Percentiles rank a stretch among this genome's conserved stretches.
Conservation (phyloP, 148 eudicot genomes). For the Fagopyrum esculentum region DNA sequence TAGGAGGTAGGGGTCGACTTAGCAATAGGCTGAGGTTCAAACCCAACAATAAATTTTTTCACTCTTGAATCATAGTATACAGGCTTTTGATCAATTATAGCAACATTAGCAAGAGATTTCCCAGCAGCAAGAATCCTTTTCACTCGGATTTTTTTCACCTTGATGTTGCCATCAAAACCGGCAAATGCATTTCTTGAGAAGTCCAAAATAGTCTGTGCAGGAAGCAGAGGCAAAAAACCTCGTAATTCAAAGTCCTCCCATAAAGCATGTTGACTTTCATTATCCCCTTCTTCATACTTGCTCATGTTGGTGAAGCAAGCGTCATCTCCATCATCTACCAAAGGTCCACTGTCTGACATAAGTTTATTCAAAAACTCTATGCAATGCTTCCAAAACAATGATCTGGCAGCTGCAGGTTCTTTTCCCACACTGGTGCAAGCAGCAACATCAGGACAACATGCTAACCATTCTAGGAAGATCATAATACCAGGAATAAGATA, state of each 20-base stretch:
- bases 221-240: constrained; percentile 51
- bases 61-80: constrained; percentile 33
- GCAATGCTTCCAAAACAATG: constrained; percentile 46
- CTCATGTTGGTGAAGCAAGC: constrained; percentile 42
- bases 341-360: constrained; percentile 22
- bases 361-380: constrained; percentile 40
- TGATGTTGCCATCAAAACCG: constrained; percentile 35
- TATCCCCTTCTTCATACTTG: constrained; percentile 47
- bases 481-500: constrained; percentile 48
- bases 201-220: constrained; percentile 44
- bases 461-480: constrained; percentile 57
- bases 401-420: constrained; percentile 27
- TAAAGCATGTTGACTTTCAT: constrained; percentile 38
- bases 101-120: constrained; percentile 37
- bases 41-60: constrained; percentile 37
- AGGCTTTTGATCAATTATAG: constrained; percentile 35
- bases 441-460: constrained; percentile 42
- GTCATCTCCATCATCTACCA: constrained; percentile 42
- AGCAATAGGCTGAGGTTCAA: constrained; percentile 23
- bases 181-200: constrained; percentile 40
- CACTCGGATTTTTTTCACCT: constrained; percentile 42
- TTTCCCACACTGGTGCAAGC: constrained; percentile 26
- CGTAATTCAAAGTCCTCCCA: constrained; percentile 57
- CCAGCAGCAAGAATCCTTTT: constrained; percentile 50
- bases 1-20: constrained; percentile 15